Percentiles rank a stretch among this genome's conserved stretches.
Evolutionary conservation across 495 filamentous ascomycete genomes (phyloP).

Genomic region (Pseudoneurospora amorphoporcata): DNA sequence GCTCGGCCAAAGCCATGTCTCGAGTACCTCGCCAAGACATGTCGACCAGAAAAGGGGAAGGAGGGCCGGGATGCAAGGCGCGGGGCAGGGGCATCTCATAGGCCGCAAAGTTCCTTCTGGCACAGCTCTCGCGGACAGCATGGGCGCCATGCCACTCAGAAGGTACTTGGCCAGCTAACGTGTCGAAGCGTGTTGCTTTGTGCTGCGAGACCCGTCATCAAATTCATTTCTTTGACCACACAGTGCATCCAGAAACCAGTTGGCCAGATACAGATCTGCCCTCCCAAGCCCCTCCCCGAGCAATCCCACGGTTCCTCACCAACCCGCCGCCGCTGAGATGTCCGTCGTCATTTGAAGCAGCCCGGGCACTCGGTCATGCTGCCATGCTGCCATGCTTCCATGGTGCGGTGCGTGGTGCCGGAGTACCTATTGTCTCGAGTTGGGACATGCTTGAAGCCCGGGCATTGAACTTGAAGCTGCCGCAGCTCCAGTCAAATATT

Average conservation of each 20-base stretch:
- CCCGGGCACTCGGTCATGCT: not conserved
- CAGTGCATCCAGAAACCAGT: conserved; percentile 3
- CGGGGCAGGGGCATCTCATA: conserved; percentile 13
- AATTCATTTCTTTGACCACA: conserved; percentile 6
- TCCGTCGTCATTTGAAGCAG: not conserved
- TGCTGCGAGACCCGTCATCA: conserved; percentile 2
- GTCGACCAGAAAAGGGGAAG: conserved; percentile 5
- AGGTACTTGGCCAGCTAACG: conserved; percentile 5
- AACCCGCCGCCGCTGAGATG: not conserved
- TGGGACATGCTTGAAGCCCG: not conserved
- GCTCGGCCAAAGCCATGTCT: conserved; percentile 8
- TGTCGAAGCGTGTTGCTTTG: not conserved
- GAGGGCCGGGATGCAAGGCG: conserved; percentile 2
- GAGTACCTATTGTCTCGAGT: not conserved
- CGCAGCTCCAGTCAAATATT: not conserved
- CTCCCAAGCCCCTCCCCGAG: not conserved
- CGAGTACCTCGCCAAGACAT: conserved; percentile 4
- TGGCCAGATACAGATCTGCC: conserved; percentile 4
- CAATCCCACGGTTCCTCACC: not conserved
- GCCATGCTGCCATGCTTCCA: not conserved
- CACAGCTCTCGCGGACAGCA: not conserved
- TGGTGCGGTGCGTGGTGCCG: not conserved
- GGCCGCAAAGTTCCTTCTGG: not conserved
- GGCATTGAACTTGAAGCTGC: not conserved
- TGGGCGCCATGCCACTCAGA: not conserved